These are phyloP conservation scores for Epithele typhae DNA, from an alignment of 768 basidiomycete species.

Conservation along the genomic window DNA sequence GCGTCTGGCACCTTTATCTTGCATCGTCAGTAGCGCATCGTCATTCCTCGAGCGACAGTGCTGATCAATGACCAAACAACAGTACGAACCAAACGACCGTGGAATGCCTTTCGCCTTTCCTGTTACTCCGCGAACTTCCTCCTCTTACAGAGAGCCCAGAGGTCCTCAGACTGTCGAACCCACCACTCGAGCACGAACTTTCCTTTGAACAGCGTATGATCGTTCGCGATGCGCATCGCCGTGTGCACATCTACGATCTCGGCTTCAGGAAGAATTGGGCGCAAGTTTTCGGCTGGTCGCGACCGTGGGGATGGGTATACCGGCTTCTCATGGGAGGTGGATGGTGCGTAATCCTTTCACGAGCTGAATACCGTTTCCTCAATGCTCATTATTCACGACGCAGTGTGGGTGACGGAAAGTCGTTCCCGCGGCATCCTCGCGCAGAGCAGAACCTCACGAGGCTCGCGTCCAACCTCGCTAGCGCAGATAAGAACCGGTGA, in stretches of 20 bases:
- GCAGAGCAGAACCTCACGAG: slow-evolving; percentile 63
- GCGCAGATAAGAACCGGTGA: slow-evolving; percentile 47
- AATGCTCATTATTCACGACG: background rate
- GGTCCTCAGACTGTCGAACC: slow-evolving; percentile 51
- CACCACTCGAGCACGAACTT: slow-evolving; percentile 70
- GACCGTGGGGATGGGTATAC: slow-evolving; percentile 45
- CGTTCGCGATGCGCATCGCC: slow-evolving; percentile 58
- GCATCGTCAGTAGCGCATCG: slow-evolving; percentile 47
- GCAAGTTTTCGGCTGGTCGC: slow-evolving; percentile 62
- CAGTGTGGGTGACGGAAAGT: slow-evolving; percentile 59
- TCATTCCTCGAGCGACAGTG: no score
- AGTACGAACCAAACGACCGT: slow-evolving; percentile 88
- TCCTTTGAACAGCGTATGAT: slow-evolving; percentile 59
- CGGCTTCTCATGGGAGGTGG: slow-evolving; percentile 59
- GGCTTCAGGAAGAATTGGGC: slow-evolving; percentile 70
- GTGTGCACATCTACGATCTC: slow-evolving; percentile 64
- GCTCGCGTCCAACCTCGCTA: slow-evolving; percentile 58
- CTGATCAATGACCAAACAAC: background rate
- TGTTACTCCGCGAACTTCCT: slow-evolving; percentile 68
- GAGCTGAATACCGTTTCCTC: background rate
- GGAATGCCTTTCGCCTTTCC: slow-evolving; percentile 71
- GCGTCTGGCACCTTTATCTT: slow-evolving; percentile 72
- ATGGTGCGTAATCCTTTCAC: slow-evolving; percentile 42
- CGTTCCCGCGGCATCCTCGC: slow-evolving; percentile 63
- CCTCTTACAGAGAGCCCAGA: slow-evolving; percentile 44